Conservation (phyloP, 2,329 filamentous ascomycete species). For the Hypoxylon rubiginosum region DNA sequence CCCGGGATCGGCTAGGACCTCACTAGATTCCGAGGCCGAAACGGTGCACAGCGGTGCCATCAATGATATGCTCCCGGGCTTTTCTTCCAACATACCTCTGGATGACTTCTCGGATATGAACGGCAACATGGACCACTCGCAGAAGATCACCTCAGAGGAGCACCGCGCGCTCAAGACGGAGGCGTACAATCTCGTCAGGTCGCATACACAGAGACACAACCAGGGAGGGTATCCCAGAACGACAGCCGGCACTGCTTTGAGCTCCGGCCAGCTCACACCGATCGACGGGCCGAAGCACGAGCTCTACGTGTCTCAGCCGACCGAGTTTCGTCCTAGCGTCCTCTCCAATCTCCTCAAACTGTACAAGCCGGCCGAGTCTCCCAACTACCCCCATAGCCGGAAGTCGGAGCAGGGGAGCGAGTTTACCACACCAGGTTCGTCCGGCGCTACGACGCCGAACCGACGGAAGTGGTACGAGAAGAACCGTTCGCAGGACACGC, state of each 20-base stretch:
- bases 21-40: slow-evolving; percentile 55
- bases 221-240: slow-evolving; percentile 35
- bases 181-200: slow-evolving; percentile 59
- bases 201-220: slow-evolving; percentile 54
- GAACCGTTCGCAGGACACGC: slow-evolving; percentile 61
- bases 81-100: slow-evolving; percentile 51
- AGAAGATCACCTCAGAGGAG: slow-evolving; percentile 41
- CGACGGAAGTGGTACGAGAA: slow-evolving; percentile 64
- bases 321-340: slow-evolving; percentile 60
- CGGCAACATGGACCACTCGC: slow-evolving; percentile 27
- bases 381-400: slow-evolving; percentile 45
- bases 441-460: slow-evolving; percentile 59
- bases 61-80: slow-evolving; percentile 42
- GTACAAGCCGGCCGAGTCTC: slow-evolving; percentile 57
- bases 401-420: slow-evolving; percentile 48
- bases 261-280: slow-evolving; percentile 46
- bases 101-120: slow-evolving; percentile 47
- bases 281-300: slow-evolving; percentile 57
- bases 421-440: slow-evolving; percentile 54
- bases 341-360: slow-evolving; percentile 62
- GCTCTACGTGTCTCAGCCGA: slow-evolving; percentile 57
- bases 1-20: slow-evolving; percentile 53
- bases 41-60: slow-evolving; percentile 48
- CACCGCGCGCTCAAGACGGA: slow-evolving; percentile 53
- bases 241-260: slow-evolving; percentile 27